Evolutionary conservation across 176 grass and related monocot species (phyloP), one percentile per base, ranked within the genome.

Genomic region (Chloris gayana): DNA sequence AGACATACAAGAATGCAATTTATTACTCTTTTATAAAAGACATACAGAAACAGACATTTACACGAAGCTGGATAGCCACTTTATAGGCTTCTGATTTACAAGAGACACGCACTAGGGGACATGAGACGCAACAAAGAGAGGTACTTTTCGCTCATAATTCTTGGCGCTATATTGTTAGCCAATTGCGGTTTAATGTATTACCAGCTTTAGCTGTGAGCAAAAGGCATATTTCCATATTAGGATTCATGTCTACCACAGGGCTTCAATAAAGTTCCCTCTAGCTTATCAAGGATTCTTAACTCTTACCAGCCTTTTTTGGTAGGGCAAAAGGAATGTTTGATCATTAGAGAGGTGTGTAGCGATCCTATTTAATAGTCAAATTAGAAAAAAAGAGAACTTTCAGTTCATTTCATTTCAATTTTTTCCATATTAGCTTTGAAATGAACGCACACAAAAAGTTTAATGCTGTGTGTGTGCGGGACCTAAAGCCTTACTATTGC

Each of bases 1-100:
- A 72, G 73, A 78, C 80, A 82, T 9, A 12, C 56, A 71, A 22
- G 65, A 24, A 85, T 56, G 17, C 59, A 14, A 18, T 83, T 83
- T 64, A 30, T 78, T 12, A 26, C 68, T 67, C 78, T 24, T 22
- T 78, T 73, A 37, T 42, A 87, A 71, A 46, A 73, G 86, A 83
- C 80, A 83, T 47, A 25, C 74, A 87, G 60, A 83, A 73, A 22
- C 10, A 34, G 86, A 83, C 86, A 83, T 67, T 24, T 53, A 56
- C 42, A 64, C 77, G 60, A 11, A 83, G 74, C 74, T 66, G 54
- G 74, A 78, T 87, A 47, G 73, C 68, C 80, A 66, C 86, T 87
- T 87, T 87, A 78, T 77, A 56, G 70, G 8, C 57, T 45, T 12
- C 25, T 78, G 38, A 83, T 72, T 56, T 73, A 21, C 38, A 64